Base-by-base conservation (phyloP, 108 stramenopile genomes). In the Mayamaea pseudoterrestris region DNA sequence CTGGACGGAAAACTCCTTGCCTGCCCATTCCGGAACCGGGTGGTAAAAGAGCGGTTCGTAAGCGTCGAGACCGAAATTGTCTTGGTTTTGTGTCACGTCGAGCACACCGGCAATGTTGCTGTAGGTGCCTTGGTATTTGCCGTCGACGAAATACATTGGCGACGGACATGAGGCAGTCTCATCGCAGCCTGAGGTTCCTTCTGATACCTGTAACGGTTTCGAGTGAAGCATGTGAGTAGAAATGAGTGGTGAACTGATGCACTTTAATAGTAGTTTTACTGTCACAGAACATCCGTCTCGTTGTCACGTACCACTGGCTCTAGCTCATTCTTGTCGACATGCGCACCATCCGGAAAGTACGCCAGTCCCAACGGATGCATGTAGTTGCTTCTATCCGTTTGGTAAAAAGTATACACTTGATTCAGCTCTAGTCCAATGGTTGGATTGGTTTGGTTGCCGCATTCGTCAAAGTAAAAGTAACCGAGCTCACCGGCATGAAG, bases 341-440 rank as follows among this genome's bases (percentile, higher is more conserved):
- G 88, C 5, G 83, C 85, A 17, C 89, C 93, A 63, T 90, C 86
- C 22, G 88, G 76, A 29, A 51, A 71, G 66, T 93, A 93, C 9
- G 86, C 83, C 41, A 93, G 87, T 25, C 93, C 89, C 14, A 93
- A 56, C 25, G 83, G 86, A 54, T 93, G 93, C 48, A 68, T 20
- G 30, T 29, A 48, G 16, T 48, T 48, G 27, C 18, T 21, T 3
- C 16, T n/a, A 20, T 58, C 1, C 5, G 58, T 61, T 45, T 87
- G 84, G 26, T 53, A 28, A 35, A 87, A 87, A 11, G 56, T 60
- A 48, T 87, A 83, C 9, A 66, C 75, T 21, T 61, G 55, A 12
- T 65, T 68, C 21, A 73, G 35, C 21, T 69, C 68, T 63, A 87
- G 58, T 0, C 67, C 79, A 11, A 87, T 65, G 1, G 59, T 76